These are phyloP conservation scores for Dactylellina cionopaga DNA, from an alignment of 2,329 filamentous ascomycete genomes.

Conservation along the genomic window DNA sequence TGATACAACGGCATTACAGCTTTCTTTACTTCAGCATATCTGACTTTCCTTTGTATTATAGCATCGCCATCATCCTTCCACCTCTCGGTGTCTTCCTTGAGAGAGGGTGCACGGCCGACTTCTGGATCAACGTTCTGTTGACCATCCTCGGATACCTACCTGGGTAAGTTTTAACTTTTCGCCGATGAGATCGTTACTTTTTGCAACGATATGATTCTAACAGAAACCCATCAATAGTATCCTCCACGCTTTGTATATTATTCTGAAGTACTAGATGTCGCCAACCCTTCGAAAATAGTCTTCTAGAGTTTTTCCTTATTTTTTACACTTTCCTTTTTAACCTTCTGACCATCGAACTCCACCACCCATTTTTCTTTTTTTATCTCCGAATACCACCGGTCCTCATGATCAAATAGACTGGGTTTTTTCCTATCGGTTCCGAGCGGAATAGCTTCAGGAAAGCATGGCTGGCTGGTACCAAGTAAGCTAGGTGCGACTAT, in stretches of 20 bases:
- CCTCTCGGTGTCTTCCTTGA: slow-evolving; percentile 94
- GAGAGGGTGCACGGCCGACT: slow-evolving; percentile 84
- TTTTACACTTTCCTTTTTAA: slow-evolving; percentile 13
- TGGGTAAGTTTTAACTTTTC: slow-evolving; percentile 28
- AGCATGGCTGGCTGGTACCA: slow-evolving; percentile 51
- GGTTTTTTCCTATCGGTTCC: slow-evolving; percentile 49
- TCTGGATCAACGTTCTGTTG: slow-evolving; percentile 91
- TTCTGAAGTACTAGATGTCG: slow-evolving; percentile 54
- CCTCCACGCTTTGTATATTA: slow-evolving; percentile 84
- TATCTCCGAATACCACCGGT: slow-evolving; percentile 39
- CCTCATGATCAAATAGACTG: slow-evolving; percentile 37
- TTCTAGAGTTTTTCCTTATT: slow-evolving; percentile 5
- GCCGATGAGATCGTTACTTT: neutral
- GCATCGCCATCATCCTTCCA: slow-evolving; percentile 88
- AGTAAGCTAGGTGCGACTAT: slow-evolving; percentile 22
- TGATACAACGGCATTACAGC: neutral
- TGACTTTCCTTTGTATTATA: slow-evolving; percentile 55
- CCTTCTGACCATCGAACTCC: too few species aligned
- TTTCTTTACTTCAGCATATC: neutral
- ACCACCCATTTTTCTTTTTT: slow-evolving; percentile 4
- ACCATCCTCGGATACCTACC: slow-evolving; percentile 74
- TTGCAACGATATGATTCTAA: slow-evolving; percentile 5
- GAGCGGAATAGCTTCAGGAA: slow-evolving; percentile 31
- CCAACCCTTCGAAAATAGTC: slow-evolving; percentile 9
- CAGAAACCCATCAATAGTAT: slow-evolving; percentile 68